phyloP scores from a whole-genome alignment of 352 stramenopile species.

The Pythium aristosporum region DNA sequence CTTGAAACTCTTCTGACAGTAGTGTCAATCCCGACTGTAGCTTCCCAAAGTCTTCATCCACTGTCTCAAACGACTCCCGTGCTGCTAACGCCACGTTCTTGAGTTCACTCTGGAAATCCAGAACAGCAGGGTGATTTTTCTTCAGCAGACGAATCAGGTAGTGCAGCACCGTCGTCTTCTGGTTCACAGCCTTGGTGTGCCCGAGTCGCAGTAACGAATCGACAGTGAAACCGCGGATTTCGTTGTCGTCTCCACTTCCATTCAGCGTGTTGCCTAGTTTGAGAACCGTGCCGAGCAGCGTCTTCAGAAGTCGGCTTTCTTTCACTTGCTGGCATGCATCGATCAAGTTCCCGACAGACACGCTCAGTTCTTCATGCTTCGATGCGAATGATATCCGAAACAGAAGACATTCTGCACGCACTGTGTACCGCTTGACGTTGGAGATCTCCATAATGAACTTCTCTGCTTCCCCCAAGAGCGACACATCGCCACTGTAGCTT shows the following conservation, averaged over 20 bases:
- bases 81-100: conserved; percentile 79
- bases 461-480: conserved; percentile 73
- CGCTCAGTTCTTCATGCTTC: conserved; percentile 78
- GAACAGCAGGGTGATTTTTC: conserved; percentile 91
- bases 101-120: conserved; percentile 93
- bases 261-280: conserved; percentile 97
- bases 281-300: conserved; percentile 96
- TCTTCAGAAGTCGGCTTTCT: conserved; percentile 90
- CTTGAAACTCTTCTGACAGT: conserved; percentile 44
- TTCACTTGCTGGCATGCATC: conserved; percentile 94
- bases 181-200: conserved; percentile 95
- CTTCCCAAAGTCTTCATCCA: conserved; percentile 64
- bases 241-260: conserved; percentile 81
- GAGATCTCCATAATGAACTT: conserved; percentile 89
- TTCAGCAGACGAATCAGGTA: conserved; percentile 97
- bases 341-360: conserved; percentile 81
- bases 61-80: conserved; percentile 71
- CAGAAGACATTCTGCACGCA: conserved; percentile 77
- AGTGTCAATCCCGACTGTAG: conserved; percentile 49
- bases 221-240: conserved; percentile 94
- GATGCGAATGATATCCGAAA: conserved; percentile 76
- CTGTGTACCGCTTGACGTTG: conserved; percentile 67
- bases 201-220: conserved; percentile 92
- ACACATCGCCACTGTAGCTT: conserved; percentile 71
- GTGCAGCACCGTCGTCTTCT: conserved; percentile 98